phyloP scores from a whole-genome alignment of 1,139 yeast species.

The Kurtzmaniella natalensis region DNA sequence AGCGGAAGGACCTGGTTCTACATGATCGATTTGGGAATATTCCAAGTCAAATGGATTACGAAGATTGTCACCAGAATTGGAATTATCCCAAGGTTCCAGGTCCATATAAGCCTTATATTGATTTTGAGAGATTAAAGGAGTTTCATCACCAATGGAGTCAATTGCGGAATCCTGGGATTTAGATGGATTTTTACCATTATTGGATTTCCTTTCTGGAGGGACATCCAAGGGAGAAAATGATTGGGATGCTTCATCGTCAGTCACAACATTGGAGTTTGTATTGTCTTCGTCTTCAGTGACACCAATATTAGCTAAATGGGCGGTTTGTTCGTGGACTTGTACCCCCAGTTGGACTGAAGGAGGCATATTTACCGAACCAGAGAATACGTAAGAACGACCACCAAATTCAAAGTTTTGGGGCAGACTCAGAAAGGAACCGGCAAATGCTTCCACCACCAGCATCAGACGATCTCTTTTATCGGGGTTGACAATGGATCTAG shows the following conservation, averaged over 20 bases:
- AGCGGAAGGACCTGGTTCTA: constrained; percentile 10
- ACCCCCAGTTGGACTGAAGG: constrained; percentile 44
- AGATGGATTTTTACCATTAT: background rate
- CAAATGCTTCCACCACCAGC: constrained; percentile 25
- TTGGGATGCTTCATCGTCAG: background rate
- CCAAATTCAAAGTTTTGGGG: constrained; percentile 37
- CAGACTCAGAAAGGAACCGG: constrained; percentile 14
- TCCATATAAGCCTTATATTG: constrained; percentile 6
- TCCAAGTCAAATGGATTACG: constrained; percentile 6
- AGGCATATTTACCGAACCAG: constrained; percentile 23
- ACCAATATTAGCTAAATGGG: constrained; percentile 56
- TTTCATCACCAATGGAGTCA: no score
- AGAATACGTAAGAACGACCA: constrained; percentile 38
- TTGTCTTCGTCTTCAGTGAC: constrained; percentile 41
- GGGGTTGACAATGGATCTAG: constrained; percentile 6
- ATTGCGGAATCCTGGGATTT: background rate
- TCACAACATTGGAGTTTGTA: background rate
- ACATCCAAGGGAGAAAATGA: constrained; percentile 11
- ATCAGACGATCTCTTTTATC: constrained; percentile 15
- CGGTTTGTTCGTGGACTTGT: constrained; percentile 61
- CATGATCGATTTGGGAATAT: background rate
- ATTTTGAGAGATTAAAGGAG: constrained; percentile 6
- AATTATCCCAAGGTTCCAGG: constrained; percentile 2
- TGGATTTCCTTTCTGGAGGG: constrained; percentile 14
- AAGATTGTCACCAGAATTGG: background rate